Evolutionary conservation across 306 rosid species (phyloP).

Genomic region (Prunus padus): DNA sequence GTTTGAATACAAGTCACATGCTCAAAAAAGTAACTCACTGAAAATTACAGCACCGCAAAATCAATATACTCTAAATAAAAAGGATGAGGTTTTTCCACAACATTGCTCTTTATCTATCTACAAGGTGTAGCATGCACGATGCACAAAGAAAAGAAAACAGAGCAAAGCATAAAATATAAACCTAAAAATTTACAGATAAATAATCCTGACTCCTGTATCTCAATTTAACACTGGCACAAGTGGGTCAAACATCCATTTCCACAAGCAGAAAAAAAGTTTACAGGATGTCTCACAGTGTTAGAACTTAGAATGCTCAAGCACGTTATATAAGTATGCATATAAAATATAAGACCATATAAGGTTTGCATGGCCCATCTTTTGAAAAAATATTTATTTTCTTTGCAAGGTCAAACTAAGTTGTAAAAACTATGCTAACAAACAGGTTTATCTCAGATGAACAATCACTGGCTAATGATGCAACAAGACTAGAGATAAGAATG

Average conservation of each 20-base stretch:
- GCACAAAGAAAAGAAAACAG: background rate
- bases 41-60: no score
- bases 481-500: background rate
- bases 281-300: background rate
- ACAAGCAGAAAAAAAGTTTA: background rate
- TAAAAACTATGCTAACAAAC: background rate
- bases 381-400: background rate
- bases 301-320: background rate
- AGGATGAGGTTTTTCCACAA: no score
- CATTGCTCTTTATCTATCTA: no score
- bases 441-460: background rate
- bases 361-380: background rate
- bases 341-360: background rate
- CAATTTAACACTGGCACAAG: background rate
- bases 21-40: background rate
- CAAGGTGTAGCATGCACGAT: background rate
- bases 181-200: background rate
- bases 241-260: background rate
- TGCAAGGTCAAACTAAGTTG: background rate
- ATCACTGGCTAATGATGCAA: background rate
- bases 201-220: background rate
- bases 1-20: background rate
- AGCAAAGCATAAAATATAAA: no score
- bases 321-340: background rate
- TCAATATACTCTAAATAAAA: no score